These are phyloP conservation scores for Anisogramma anomala DNA, from an alignment of 2,329 filamentous ascomycete species.

Conservation along the genomic window DNA sequence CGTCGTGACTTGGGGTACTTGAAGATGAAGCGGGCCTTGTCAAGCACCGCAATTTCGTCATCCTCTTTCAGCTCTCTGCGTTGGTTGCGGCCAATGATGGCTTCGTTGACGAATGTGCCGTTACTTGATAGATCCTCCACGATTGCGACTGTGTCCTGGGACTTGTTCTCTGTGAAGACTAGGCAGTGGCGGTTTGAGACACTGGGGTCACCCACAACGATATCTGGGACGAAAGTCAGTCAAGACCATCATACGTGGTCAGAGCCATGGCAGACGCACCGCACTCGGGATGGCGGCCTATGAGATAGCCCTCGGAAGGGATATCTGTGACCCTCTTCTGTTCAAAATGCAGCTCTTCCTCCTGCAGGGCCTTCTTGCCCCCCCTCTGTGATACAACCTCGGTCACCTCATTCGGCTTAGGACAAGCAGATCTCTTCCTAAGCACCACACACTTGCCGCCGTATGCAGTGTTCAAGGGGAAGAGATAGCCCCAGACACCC, in stretches of 20 bases:
- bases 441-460: conserved; percentile 58
- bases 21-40: conserved; percentile 82
- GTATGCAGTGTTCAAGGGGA: conserved; percentile 64
- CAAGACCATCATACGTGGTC: neutral
- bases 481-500: conserved; percentile 91
- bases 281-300: conserved; percentile 89
- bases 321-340: conserved; percentile 48
- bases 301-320: conserved; percentile 72
- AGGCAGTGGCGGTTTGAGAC: conserved; percentile 76
- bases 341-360: conserved; percentile 51
- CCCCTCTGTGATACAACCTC: conserved; percentile 30
- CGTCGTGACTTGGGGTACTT: conserved; percentile 68
- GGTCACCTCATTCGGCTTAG: conserved; percentile 38
- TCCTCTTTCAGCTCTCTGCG: conserved; percentile 76
- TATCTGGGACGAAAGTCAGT: conserved; percentile 40
- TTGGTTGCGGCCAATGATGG: conserved; percentile 82
- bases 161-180: conserved; percentile 27
- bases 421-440: conserved; percentile 61
- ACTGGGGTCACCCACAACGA: conserved; percentile 61
- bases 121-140: conserved; percentile 92
- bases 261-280: conserved; percentile 42
- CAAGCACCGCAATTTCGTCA: conserved; percentile 80
- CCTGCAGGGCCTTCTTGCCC: conserved; percentile 34
- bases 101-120: conserved; percentile 92
- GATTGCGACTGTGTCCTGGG: conserved; percentile 49